phyloP scores from a whole-genome alignment of 495 filamentous ascomycete species.

The Trichocladium uniseriatum region DNA sequence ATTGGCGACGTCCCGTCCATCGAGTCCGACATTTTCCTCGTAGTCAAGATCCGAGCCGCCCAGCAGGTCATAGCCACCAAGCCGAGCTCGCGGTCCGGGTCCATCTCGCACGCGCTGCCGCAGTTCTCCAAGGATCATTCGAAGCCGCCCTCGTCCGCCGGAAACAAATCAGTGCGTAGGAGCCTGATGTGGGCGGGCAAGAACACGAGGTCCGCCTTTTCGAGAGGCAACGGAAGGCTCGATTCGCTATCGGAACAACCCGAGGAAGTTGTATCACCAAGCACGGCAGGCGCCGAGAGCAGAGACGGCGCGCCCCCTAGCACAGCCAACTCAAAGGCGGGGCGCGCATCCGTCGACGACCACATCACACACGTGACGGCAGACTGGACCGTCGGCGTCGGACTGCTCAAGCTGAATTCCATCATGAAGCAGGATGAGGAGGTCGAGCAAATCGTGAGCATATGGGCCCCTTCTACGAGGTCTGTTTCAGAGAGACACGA shows the following conservation, averaged over 20 bases:
- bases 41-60: conserved; percentile 68
- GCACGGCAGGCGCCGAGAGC: conserved; percentile 26
- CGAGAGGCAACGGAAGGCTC: conserved; percentile 38
- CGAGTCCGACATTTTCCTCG: conserved; percentile 64
- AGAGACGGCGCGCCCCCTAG: conserved; percentile 44
- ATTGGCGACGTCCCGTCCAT: conserved; percentile 65
- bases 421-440: conserved; percentile 69
- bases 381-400: conserved; percentile 66
- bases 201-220: conserved; percentile 40
- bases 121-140: conserved; percentile 31
- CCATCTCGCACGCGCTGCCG: conserved; percentile 25
- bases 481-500: conserved; percentile 43
- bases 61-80: conserved; percentile 43
- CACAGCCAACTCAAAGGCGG: conserved; percentile 44
- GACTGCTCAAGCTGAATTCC: conserved; percentile 68
- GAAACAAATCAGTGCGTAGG: conserved; percentile 55
- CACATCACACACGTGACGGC: conserved; percentile 31
- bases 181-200: conserved; percentile 76
- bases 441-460: conserved; percentile 63
- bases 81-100: conserved; percentile 38
- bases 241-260: conserved; percentile 41
- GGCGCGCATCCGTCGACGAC: conserved; percentile 38
- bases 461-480: conserved; percentile 58
- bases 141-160: conserved; percentile 34
- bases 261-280: conserved; percentile 28